phyloP scores from a whole-genome alignment of 106 monocot species.

The Alisma plantagoaquatica region DNA sequence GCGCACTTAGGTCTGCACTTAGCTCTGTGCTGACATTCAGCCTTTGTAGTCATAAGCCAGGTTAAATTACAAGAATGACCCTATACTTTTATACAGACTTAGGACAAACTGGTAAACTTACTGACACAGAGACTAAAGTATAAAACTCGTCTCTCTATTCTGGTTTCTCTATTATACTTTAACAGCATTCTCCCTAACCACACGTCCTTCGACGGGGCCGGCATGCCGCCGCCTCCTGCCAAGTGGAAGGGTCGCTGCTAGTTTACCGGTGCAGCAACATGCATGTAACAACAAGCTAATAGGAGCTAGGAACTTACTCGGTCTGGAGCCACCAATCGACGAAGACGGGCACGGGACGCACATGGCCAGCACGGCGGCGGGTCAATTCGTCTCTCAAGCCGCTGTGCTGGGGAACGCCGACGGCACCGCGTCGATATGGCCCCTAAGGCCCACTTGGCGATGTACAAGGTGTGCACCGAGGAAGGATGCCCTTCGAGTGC shows the following conservation, averaged over 20 bases:
- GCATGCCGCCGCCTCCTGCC: constrained; percentile 4
- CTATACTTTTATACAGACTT: too few species aligned
- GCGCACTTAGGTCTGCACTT: too few species aligned
- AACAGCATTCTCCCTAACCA: not conserved
- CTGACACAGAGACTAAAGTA: too few species aligned
- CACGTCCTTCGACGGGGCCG: constrained; percentile 16
- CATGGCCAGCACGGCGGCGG: constrained; percentile 10
- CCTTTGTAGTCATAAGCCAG: too few species aligned
- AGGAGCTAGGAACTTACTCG: constrained; percentile 68
- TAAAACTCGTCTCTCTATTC: too few species aligned
- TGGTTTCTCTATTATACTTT: too few species aligned
- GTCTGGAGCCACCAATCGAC: constrained; percentile 10
- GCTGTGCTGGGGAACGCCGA: constrained; percentile 64
- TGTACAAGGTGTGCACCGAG: constrained; percentile 63
- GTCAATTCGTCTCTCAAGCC: constrained; percentile 16
- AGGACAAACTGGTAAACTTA: too few species aligned
- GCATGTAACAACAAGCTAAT: constrained; percentile 39
- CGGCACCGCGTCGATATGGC: constrained; percentile 77
- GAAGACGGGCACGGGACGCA: constrained; percentile 11
- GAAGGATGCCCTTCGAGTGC: constrained; percentile 5
- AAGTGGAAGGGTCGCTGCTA: constrained; percentile 24
- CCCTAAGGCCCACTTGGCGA: constrained; percentile 69
- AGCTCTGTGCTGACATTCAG: too few species aligned
- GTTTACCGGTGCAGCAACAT: constrained; percentile 14
- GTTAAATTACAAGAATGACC: too few species aligned